A percentile compares a stretch with the other conserved stretches of the same genome.
These are phyloP conservation scores for Emiliania huxleyi DNA, from an alignment of 78 protist species.

Conservation along the genomic window DNA sequence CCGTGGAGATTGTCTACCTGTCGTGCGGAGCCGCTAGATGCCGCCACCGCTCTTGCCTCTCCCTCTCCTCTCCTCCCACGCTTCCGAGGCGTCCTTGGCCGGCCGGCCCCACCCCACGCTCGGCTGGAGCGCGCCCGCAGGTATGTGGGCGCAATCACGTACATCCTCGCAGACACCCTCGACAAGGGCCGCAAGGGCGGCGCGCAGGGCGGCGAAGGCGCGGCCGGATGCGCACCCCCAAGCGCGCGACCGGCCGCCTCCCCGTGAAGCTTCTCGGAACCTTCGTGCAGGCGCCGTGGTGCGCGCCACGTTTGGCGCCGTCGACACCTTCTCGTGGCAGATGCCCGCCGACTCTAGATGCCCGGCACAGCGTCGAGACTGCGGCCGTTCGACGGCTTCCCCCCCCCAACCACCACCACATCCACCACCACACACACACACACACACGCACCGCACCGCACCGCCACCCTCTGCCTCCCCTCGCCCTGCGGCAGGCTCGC, in stretches of 20 bases:
- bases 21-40: not conserved
- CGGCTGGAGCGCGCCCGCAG: not conserved
- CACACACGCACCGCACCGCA: too few relatives aligned
- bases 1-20: not conserved
- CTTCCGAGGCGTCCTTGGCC: not conserved
- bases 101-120: too few relatives aligned
- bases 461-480: too few relatives aligned
- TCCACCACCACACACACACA: too few relatives aligned
- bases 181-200: constrained; percentile 1
- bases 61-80: not conserved
- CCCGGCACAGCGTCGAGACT: too few relatives aligned
- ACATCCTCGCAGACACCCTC: not conserved
- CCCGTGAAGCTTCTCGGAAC: too few relatives aligned
- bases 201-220: not conserved
- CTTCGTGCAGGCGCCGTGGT: too few relatives aligned
- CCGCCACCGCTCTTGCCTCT: not conserved
- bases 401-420: too few relatives aligned
- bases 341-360: not conserved
- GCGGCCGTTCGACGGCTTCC: too few relatives aligned
- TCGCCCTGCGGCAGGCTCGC: too few relatives aligned
- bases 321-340: not conserved
- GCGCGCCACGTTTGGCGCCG: not conserved
- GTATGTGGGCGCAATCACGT: not conserved
- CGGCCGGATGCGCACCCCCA: too few relatives aligned
- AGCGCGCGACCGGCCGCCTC: too few relatives aligned